phyloP scores from a whole-genome alignment of 768 basidiomycete genomes.

The Psilocybe azurescens region DNA sequence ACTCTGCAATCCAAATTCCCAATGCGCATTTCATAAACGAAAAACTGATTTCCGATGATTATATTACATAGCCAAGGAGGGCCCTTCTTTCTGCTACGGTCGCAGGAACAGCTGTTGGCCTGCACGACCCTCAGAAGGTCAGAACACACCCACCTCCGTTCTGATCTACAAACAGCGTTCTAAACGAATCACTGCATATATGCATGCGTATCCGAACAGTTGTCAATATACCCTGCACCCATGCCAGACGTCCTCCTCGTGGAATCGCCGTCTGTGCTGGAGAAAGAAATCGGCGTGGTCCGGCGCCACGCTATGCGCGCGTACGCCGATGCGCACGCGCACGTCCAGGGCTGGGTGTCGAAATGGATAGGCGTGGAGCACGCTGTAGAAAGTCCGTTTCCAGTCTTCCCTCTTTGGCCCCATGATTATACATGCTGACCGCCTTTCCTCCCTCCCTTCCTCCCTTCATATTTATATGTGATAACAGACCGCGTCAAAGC shows the following conservation, averaged over 20 bases:
- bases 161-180: no score
- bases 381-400: constrained; percentile 72
- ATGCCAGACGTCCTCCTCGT: constrained; percentile 71
- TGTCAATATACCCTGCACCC: constrained; percentile 80
- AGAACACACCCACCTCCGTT: not conserved
- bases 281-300: constrained; percentile 74
- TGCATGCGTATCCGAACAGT: constrained; percentile 45
- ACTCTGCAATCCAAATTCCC: not conserved
- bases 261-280: constrained; percentile 77
- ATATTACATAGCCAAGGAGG: constrained; percentile 45
- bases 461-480: no score
- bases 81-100: constrained; percentile 37
- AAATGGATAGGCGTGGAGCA: constrained; percentile 89
- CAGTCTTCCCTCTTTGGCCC: not conserved
- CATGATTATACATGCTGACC: not conserved
- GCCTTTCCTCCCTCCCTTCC: not conserved
- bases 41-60: no score
- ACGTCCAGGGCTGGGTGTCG: constrained; percentile 75
- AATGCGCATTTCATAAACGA: no score
- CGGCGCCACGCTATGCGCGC: constrained; percentile 64
- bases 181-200: not conserved
- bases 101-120: constrained; percentile 35
- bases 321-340: constrained; percentile 61
- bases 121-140: constrained; percentile 35
- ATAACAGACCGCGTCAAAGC: constrained; percentile 78